Evolutionary conservation across 2,329 filamentous ascomycete species (phyloP).

Genomic region (Diaporthe capsici): DNA sequence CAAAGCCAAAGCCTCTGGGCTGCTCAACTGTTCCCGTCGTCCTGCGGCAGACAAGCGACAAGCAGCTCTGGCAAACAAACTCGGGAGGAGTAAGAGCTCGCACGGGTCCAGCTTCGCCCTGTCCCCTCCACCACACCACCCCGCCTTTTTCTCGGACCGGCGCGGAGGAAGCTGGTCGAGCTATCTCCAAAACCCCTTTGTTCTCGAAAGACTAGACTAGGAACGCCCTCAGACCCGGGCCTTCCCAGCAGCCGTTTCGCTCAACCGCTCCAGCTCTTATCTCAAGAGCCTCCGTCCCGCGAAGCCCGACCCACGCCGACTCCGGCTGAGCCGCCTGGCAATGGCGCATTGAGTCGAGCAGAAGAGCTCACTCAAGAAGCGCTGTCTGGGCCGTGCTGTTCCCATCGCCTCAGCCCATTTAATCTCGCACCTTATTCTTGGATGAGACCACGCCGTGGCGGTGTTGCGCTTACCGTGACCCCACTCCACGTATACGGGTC

Average conservation of each 20-base stretch:
- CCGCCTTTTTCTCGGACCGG: slow-evolving; percentile 35
- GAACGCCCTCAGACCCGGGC: neutral
- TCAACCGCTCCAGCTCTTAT: neutral
- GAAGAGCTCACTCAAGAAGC: neutral
- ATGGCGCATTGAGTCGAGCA: slow-evolving; percentile 26
- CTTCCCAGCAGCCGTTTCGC: neutral
- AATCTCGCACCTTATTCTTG: neutral
- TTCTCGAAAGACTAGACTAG: neutral
- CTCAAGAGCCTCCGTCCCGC: neutral
- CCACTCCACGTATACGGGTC: slow-evolving; percentile 3
- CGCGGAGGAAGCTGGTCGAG: slow-evolving; percentile 28
- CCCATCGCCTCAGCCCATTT: slow-evolving; percentile 1
- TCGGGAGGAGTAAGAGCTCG: slow-evolving; percentile 1
- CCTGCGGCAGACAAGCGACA: neutral
- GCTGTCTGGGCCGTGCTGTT: neutral
- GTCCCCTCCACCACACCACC: slow-evolving; percentile 32
- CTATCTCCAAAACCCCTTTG: slow-evolving; percentile 23
- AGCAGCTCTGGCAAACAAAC: slow-evolving; percentile 14
- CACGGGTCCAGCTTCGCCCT: slow-evolving; percentile 24
- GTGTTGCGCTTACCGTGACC: slow-evolving; percentile 23
- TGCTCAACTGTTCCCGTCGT: neutral
- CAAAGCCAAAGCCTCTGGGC: neutral
- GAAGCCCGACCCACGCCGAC: slow-evolving; percentile 8
- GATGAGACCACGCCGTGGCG: slow-evolving; percentile 27
- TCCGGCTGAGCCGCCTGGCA: slow-evolving; percentile 3